Base-by-base conservation (phyloP, 2,329 filamentous ascomycete species). In the Ophiocordyceps sinensis region DNA sequence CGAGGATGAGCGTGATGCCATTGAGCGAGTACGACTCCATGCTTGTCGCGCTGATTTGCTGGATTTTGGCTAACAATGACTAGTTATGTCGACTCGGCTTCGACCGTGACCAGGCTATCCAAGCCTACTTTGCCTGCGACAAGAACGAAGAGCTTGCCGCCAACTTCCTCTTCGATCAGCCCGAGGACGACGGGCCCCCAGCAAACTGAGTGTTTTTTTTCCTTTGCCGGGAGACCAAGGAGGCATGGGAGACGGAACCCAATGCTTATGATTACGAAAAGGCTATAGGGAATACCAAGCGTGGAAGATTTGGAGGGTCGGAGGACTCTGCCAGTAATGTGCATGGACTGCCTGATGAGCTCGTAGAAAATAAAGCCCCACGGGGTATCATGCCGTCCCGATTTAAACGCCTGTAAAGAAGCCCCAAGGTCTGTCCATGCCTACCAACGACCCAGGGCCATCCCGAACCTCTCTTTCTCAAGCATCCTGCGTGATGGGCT, bases 141-240 rank as follows among this genome's bases (percentile, higher is more conserved):
- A 98, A 96, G 75, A 96, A 98, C 62, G 91, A 98, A 66, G 91
- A 98, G 64, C 73, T 98, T 40, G 91, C 91, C 1, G 91, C 91
- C 48, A 98, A 98, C 66, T 96, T 95, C 64, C 71, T 98, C 45
- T 98, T 98, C 58, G 91, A 98, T 54, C 87, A 96, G 65, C 88
- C 88, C 10, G 87, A 94, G 46, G 88, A 95, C 38, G 81, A 85
- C 30, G 79, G 82, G 43, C 64, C 68, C 28, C 56, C 62, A 10
- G 58, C 63, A 45, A 65, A 67, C 53, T 70, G 63, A 59, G n/a
- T 14, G n/a, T 8, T 8, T n/a, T 34, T 13, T 34, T 15, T 14
- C 31, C 7, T 8, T n/a, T 15, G 8, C 8, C 5, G 6, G 14
- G 36, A n/a, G 28, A 15, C 23, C 30, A 19, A 17, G 14, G 23